Conservation (phyloP, 192 early-diverging fungal species). For the Dissophora globulifera region DNA sequence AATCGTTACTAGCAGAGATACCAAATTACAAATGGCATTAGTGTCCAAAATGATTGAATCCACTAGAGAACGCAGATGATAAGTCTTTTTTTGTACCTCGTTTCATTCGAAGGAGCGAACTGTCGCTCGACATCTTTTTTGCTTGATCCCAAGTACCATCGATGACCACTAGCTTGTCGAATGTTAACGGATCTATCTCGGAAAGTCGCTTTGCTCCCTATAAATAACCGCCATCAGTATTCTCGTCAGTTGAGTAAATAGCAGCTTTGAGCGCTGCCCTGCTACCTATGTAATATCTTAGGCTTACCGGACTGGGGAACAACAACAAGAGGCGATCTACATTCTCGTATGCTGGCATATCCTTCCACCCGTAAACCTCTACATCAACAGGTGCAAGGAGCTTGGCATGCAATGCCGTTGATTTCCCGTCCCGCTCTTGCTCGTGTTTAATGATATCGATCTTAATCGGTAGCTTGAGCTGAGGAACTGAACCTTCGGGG, state of each 20-base stretch:
- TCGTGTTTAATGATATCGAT: conserved; percentile 86
- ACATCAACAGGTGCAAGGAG: conserved; percentile 78
- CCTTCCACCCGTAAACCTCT: conserved; percentile 65
- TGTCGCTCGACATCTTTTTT: conserved; percentile 59
- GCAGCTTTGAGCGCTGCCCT: too few species aligned
- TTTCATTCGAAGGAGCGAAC: conserved; percentile 31
- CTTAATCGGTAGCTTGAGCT: conserved; percentile 74
- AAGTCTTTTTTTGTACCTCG: conserved; percentile 33
- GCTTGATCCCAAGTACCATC: conserved; percentile 98
- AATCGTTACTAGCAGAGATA: conserved; percentile 67
- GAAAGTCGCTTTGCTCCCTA: conserved; percentile 74
- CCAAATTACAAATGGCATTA: conserved; percentile 49
- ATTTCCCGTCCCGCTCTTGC: conserved; percentile 83
- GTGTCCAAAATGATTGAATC: too few species aligned
- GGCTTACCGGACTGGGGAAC: conserved; percentile 85
- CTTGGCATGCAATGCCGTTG: conserved; percentile 88
- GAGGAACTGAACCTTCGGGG: conserved; percentile 62
- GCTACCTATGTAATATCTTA: too few species aligned
- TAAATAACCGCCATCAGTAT: too few species aligned
- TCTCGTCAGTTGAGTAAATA: too few species aligned
- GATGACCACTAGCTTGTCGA: conserved; percentile 86
- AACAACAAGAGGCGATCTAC: conserved; percentile 77
- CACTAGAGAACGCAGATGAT: too few species aligned
- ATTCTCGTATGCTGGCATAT: conserved; percentile 67
- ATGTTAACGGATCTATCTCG: conserved; percentile 71